phyloP scores from a whole-genome alignment of 352 stramenopile genomes.

The Phytophthora nicotianae region DNA sequence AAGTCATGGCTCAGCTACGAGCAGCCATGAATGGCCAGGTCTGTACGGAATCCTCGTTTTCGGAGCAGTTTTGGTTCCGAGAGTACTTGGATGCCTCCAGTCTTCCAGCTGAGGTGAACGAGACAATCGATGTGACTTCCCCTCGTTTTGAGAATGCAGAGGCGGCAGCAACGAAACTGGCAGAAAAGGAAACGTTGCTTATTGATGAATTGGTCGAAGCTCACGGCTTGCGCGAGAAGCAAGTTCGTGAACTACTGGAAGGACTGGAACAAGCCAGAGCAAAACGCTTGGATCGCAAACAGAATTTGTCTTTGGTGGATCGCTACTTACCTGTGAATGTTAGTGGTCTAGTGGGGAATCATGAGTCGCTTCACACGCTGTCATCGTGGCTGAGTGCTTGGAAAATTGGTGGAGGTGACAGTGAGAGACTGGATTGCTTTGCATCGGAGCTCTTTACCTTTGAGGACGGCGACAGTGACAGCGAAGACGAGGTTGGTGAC shows the following conservation, averaged over 20 bases:
- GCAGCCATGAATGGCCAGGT: constrained; percentile 43
- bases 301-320: constrained; percentile 71
- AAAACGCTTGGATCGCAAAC: constrained; percentile 53
- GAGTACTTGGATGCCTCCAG: constrained; percentile 38
- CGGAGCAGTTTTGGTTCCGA: constrained; percentile 69
- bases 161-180: constrained; percentile 18
- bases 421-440: constrained; percentile 52
- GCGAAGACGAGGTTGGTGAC: constrained; percentile 59
- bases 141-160: constrained; percentile 10
- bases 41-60: constrained; percentile 49
- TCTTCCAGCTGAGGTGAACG: constrained; percentile 4
- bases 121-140: constrained; percentile 32
- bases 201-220: constrained; percentile 61
- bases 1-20: constrained; percentile 29
- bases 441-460: constrained; percentile 71
- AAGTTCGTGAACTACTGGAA: constrained; percentile 55
- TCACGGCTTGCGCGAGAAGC: constrained; percentile 59
- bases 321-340: constrained; percentile 63
- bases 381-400: constrained; percentile 77
- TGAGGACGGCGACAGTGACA: constrained; percentile 61
- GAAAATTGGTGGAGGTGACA: constrained; percentile 62
- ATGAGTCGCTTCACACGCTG: constrained; percentile 58
- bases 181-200: constrained; percentile 39
- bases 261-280: constrained; percentile 47
- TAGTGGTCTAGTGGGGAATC: constrained; percentile 75